Evolutionary conservation across 78 protist species (phyloP).

Genomic region (Bigelowiella natans): DNA sequence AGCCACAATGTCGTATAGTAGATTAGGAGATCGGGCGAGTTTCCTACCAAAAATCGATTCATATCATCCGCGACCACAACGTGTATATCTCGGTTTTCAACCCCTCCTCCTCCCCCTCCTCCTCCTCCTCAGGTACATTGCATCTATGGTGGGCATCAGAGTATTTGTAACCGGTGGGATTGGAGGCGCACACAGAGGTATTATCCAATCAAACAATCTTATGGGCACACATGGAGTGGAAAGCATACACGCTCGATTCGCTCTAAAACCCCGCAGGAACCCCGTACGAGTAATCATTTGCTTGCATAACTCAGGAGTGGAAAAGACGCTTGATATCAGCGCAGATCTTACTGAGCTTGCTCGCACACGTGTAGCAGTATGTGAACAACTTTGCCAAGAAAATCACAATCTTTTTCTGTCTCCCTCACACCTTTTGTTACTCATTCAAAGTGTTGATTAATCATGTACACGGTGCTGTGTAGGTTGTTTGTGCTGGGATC

Average conservation of each 20-base stretch:
- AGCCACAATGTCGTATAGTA: conserved; percentile 84
- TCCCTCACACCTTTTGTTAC: not conserved
- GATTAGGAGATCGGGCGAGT: too few relatives aligned
- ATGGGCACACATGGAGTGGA: too few relatives aligned
- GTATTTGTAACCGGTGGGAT: conserved; percentile 94
- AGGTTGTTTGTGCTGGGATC: conserved; percentile 90
- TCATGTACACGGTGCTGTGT: not conserved
- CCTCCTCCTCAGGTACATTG: conserved; percentile 16
- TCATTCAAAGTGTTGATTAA: too few relatives aligned
- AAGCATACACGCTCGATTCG: too few relatives aligned
- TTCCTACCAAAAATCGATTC: too few relatives aligned
- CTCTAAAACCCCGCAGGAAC: too few relatives aligned
- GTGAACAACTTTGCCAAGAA: not conserved
- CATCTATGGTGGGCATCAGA: conserved; percentile 38
- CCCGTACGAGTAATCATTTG: not conserved
- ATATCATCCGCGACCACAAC: too few relatives aligned
- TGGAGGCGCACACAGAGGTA: conserved; percentile 90
- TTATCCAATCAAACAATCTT: conserved; percentile 17
- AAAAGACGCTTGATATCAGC: conserved; percentile 67
- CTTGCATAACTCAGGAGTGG: not conserved
- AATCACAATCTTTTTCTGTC: not conserved
- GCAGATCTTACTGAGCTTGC: conserved; percentile 92
- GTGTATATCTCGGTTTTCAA: too few relatives aligned
- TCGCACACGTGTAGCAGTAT: conserved; percentile 58
- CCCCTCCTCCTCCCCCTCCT: too few relatives aligned